Base-by-base conservation (phyloP, 2,329 filamentous ascomycete genomes). In the Plectosphaerella plurivora region DNA sequence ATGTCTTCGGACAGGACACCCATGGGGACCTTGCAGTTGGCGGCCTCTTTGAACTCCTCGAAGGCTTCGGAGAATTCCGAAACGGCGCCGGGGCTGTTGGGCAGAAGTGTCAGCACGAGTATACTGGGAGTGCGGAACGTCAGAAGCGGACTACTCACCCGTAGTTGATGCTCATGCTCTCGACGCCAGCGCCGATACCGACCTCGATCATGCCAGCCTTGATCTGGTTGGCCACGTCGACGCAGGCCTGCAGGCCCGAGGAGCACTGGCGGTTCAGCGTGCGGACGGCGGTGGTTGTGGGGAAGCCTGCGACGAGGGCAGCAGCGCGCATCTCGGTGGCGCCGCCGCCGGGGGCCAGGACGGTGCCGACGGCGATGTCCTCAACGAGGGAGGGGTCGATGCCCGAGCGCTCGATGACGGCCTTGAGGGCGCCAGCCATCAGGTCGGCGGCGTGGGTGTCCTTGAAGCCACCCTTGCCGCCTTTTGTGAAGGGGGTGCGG, bases 11-110 rank as follows among this genome's bases (percentile, higher is more conserved):
- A 96, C 48, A 97, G 79, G 11, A 91, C 82, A 62, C 93, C 93
- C 94, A 97, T 97, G 68, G 91, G 87, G 3, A 97, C 93, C 76
- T 96, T 97, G 85, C 94, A 99, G 81, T 97, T 95, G 64, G 88
- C 88, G 22, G 92, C 82, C 67, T 94, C 87, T 58, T 84, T 80
- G 77, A 93, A 82, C 63, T 77, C 82, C 67, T 97, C 89, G 58
- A 97, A 84, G 50, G 90, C 81, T 48, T 96, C 90, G 28, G 89
- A 94, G 81, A 97, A 97, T 73, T 97, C 94, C 56, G 86, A 83
- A 15, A 97, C 93, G 56, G 94, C 94, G 45, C 77, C 79, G 22
- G 93, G 92, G 35, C 86, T 88, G 60, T 51, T 41, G 25, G 2
- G 25, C 14, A n/a, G 24, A 4, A 4, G 10, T 22, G 49, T 57